phyloP scores from a whole-genome alignment of 2,329 filamentous ascomycete genomes.

The Talaromyces sp. region DNA sequence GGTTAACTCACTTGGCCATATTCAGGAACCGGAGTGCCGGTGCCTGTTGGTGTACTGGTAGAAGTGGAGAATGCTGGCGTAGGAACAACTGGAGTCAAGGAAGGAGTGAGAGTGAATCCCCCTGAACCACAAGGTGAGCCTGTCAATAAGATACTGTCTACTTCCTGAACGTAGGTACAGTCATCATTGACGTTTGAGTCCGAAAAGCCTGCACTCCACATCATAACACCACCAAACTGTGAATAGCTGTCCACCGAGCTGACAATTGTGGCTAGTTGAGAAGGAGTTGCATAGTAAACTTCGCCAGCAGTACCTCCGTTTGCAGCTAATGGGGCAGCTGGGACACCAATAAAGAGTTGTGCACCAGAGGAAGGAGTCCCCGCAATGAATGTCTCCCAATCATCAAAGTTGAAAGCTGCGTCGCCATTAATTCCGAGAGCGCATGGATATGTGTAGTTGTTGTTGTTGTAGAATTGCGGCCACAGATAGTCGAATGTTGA shows the following conservation, averaged over 20 bases:
- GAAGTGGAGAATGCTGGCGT: constrained; percentile 4
- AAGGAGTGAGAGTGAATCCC: constrained; percentile 1
- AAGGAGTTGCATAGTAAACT: constrained; percentile 42
- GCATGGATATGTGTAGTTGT: constrained; percentile 32
- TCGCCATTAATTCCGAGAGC: constrained; percentile 5
- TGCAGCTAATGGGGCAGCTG: constrained; percentile 24
- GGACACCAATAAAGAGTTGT: constrained; percentile 51
- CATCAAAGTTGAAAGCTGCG: constrained; percentile 31
- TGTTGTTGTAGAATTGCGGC: constrained; percentile 53
- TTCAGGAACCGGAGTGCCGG: constrained; percentile 8
- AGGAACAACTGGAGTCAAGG: constrained; percentile 8
- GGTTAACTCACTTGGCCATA: constrained; percentile 8
- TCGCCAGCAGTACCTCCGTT: not conserved
- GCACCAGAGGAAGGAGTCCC: constrained; percentile 35
- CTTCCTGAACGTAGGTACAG: constrained; percentile 40
- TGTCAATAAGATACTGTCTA: constrained; percentile 38
- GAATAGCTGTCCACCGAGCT: constrained; percentile 33
- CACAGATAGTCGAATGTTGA: constrained; percentile 49
- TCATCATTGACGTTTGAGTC: constrained; percentile 40
- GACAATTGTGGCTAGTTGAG: constrained; percentile 42
- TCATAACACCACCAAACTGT: constrained; percentile 54
- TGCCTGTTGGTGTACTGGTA: constrained; percentile 1
- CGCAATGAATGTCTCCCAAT: constrained; percentile 39
- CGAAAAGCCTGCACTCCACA: constrained; percentile 51
- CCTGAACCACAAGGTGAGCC: constrained; percentile 2